Percentiles rank a stretch among this genome's conserved stretches.
phyloP scores from a whole-genome alignment of 106 monocot species.

The Dendrobium nobile region DNA sequence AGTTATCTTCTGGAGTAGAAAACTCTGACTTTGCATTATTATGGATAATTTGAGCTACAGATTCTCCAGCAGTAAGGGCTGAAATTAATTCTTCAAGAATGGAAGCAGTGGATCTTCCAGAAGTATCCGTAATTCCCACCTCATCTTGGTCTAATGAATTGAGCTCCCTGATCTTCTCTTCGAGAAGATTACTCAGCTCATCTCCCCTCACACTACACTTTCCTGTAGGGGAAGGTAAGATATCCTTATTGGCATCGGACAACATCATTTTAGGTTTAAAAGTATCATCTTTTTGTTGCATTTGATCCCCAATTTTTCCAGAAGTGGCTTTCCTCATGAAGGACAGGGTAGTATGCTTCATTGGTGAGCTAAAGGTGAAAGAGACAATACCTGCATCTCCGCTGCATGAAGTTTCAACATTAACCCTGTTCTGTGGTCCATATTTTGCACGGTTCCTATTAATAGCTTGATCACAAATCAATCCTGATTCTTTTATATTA shows the following conservation, averaged over 20 bases:
- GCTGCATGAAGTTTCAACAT: not conserved
- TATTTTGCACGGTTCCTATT: conserved; percentile 9
- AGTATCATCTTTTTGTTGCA: not conserved
- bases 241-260: conserved; percentile 10
- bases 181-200: conserved; percentile 36
- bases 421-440: conserved; percentile 12
- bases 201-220: conserved; percentile 15
- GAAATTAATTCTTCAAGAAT: conserved; percentile 65
- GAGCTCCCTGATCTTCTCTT: conserved; percentile 54
- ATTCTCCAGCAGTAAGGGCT: conserved; percentile 27
- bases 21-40: not conserved
- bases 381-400: conserved; percentile 30
- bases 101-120: conserved; percentile 42
- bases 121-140: conserved; percentile 10
- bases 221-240: conserved; percentile 7
- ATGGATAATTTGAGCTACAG: not conserved
- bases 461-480: conserved; percentile 6
- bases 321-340: not conserved
- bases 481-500: conserved; percentile 17
- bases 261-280: conserved; percentile 1
- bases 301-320: conserved; percentile 5
- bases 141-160: conserved; percentile 27
- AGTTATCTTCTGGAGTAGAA: not conserved
- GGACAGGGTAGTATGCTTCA: conserved; percentile 12
- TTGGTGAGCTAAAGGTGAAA: conserved; percentile 45